A percentile compares a stretch with the other conserved stretches of the same genome.
Conservation (phyloP, 164 flowering plant species). For the Aristolochia contorta region DNA sequence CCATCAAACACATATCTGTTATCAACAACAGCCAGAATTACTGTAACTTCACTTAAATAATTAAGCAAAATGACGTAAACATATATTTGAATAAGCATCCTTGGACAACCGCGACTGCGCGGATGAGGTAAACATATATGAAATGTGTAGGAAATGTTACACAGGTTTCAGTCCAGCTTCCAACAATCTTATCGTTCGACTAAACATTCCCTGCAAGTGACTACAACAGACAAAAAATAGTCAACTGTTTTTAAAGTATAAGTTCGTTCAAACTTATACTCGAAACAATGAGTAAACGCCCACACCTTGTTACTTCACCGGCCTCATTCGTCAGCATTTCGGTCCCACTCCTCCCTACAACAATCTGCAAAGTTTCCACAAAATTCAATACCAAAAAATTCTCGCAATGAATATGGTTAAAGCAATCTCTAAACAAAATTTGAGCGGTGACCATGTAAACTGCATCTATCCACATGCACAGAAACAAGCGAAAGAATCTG, state of each 20-base stretch:
- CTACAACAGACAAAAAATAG: constrained; percentile 26
- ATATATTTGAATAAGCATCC: no score
- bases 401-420: no score
- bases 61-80: no score
- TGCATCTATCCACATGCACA: background rate
- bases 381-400: background rate
- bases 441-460: no score
- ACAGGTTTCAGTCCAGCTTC: constrained; percentile 95
- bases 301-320: constrained; percentile 96
- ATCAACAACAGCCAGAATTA: background rate
- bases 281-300: background rate
- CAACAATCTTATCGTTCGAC: constrained; percentile 80
- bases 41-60: background rate
- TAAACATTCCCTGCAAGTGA: constrained; percentile 94
- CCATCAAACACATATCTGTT: constrained; percentile 95
- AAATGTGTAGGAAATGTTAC: constrained; percentile 27
- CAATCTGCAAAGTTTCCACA: constrained; percentile 40
- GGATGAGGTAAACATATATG: background rate
- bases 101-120: no score
- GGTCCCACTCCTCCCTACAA: constrained; percentile 86
- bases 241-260: background rate
- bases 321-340: constrained; percentile 97
- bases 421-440: no score
- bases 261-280: background rate
- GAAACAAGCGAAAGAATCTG: background rate